phyloP scores from a whole-genome alignment of 768 basidiomycete genomes.

The Lactifluus echinatus region DNA sequence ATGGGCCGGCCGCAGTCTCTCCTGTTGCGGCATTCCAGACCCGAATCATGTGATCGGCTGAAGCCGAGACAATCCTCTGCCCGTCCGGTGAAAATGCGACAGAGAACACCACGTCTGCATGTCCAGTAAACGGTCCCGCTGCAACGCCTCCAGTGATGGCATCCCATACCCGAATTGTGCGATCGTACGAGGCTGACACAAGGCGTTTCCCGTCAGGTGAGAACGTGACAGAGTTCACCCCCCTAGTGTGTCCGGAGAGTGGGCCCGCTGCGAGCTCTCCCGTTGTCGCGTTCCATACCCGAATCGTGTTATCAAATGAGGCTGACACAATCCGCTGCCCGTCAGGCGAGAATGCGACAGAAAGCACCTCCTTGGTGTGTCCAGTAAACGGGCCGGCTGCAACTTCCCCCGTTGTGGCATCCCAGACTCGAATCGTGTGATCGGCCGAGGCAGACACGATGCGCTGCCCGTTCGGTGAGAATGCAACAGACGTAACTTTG shows the following conservation, averaged over 20 bases:
- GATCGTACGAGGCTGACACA: neutral
- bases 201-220: conserved; percentile 8
- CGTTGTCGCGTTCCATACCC: no score
- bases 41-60: neutral
- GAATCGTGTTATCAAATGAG: no score
- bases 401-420: neutral
- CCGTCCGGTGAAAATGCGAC: conserved; percentile 6
- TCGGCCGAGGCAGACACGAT: neutral
- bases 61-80: neutral
- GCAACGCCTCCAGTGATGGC: neutral
- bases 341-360: neutral
- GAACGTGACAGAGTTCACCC: neutral
- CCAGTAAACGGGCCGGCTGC: neutral
- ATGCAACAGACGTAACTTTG: neutral
- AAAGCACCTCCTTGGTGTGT: neutral
- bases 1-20: no score
- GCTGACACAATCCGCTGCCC: no score
- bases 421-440: no score
- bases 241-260: no score
- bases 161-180: neutral
- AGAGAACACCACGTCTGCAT: neutral
- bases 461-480: conserved; percentile 8
- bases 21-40: neutral
- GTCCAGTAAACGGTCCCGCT: neutral
- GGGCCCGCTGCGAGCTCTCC: no score